Conservation (phyloP, 192 early-diverging fungal genomes). For the Allomyces macrogynus region DNA sequence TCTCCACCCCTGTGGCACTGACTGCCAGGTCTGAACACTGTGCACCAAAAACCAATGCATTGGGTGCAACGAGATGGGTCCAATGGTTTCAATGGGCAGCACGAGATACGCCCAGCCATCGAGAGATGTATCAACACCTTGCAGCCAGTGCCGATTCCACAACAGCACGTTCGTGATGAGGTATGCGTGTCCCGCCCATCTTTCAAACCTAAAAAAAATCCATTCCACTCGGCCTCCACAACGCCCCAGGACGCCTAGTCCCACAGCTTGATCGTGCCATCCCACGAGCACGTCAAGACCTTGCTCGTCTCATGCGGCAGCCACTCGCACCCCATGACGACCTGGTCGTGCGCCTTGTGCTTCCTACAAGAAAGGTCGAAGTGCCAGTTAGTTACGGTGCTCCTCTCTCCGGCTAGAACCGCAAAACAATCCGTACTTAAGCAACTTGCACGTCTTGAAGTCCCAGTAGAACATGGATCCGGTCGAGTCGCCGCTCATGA, state of each 20-base stretch:
- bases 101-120: no score
- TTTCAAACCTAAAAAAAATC: no score
- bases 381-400: not conserved
- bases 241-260: slow-evolving; percentile 23
- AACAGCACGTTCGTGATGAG: no score
- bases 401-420: slow-evolving; percentile 1
- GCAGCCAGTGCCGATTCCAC: no score
- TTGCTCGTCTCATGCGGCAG: slow-evolving; percentile 84
- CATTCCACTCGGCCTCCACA: no score
- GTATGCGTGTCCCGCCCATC: no score
- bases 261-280: slow-evolving; percentile 84
- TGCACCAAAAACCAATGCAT: no score
- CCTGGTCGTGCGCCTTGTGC: slow-evolving; percentile 79
- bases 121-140: no score
- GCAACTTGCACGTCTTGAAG: slow-evolving; percentile 74
- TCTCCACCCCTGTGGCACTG: no score
- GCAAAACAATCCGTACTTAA: slow-evolving; percentile 20
- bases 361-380: slow-evolving; percentile 19
- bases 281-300: slow-evolving; percentile 86
- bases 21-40: no score
- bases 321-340: slow-evolving; percentile 83
- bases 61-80: no score
- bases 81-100: no score
- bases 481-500: slow-evolving; percentile 79
- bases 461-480: slow-evolving; percentile 93